A percentile compares a stretch with the other conserved stretches of the same genome.
These are phyloP conservation scores for Talaromyces proteolyticus DNA, from an alignment of 495 filamentous ascomycete species.

Conservation along the genomic window DNA sequence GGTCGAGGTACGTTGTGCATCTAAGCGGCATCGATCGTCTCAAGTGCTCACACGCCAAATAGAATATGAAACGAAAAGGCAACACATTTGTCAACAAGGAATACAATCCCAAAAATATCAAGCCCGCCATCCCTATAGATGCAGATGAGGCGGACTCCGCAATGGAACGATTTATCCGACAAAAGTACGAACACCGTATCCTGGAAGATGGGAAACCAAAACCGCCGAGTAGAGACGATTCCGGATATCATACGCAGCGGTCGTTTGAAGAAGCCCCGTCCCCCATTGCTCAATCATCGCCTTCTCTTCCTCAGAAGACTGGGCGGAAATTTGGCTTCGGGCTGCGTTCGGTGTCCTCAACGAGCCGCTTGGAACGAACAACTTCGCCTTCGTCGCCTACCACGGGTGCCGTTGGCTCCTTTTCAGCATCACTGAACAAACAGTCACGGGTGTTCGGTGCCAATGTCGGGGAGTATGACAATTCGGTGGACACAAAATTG, in stretches of 20 bases:
- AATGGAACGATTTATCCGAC: conserved; percentile 89
- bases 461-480: conserved; percentile 53
- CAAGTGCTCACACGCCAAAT: neutral
- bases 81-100: conserved; percentile 78
- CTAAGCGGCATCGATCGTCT: neutral
- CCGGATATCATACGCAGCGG: conserved; percentile 21
- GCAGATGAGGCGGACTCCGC: conserved; percentile 85
- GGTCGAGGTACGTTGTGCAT: conserved; percentile 66
- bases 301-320: conserved; percentile 81
- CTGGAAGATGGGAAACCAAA: conserved; percentile 49
- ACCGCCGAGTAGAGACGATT: conserved; percentile 36
- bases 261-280: conserved; percentile 26
- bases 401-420: conserved; percentile 11
- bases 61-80: conserved; percentile 91
- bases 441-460: conserved; percentile 62
- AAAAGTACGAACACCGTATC: conserved; percentile 75
- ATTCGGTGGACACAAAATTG: conserved; percentile 63
- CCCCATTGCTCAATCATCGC: conserved; percentile 56
- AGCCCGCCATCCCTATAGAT: conserved; percentile 78
- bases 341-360: conserved; percentile 65
- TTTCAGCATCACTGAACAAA: conserved; percentile 44
- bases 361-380: conserved; percentile 39
- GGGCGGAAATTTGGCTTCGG: conserved; percentile 69
- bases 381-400: conserved; percentile 23
- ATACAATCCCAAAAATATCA: conserved; percentile 79